These are phyloP conservation scores for Vaccinium myrtillus DNA, from an alignment of 148 eudicot species.

Conservation along the genomic window DNA sequence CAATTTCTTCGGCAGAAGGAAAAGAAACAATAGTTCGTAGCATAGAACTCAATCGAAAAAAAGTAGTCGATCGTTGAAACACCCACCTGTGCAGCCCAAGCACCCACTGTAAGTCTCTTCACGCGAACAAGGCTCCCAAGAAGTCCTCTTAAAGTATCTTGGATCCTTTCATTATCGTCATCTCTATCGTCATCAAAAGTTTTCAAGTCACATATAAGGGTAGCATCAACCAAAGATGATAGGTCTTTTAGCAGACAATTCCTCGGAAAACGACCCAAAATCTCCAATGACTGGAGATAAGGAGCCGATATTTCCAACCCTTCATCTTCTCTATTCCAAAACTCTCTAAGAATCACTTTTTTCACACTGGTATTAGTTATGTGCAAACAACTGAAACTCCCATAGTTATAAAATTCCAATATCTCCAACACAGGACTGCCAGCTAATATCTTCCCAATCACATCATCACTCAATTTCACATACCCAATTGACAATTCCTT, in stretches of 20 bases:
- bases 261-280: background rate
- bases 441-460: background rate
- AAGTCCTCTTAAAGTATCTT: background rate
- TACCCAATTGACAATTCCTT: conserved; percentile 6
- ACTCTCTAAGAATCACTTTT: background rate
- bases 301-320: background rate
- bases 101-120: background rate
- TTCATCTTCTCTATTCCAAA: background rate
- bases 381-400: background rate
- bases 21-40: background rate
- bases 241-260: background rate
- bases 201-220: background rate
- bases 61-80: too few relatives aligned
- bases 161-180: background rate
- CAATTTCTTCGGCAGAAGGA: background rate
- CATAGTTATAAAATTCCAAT: background rate
- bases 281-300: background rate
- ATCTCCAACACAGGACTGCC: background rate
- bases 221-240: background rate
- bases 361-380: background rate
- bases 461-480: background rate
- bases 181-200: background rate
- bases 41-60: too few relatives aligned
- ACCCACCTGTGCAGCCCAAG: background rate
- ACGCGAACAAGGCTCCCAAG: background rate